Evolutionary conservation across 169 alveolate species (phyloP).

Genomic region (Cryptosporidium meleagridis): DNA sequence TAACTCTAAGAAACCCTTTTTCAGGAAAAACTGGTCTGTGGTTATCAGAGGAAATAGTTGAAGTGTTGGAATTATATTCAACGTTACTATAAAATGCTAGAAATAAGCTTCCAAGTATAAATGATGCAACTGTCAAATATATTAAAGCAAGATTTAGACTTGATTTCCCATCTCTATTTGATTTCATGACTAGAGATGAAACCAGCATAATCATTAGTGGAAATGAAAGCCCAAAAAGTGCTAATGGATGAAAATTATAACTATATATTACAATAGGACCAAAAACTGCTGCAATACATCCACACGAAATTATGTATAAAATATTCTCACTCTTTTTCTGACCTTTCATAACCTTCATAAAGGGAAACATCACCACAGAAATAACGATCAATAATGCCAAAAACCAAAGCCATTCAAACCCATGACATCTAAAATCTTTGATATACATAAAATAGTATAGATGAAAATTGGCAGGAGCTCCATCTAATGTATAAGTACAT

Average conservation of each 20-base stretch:
- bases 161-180: not conserved
- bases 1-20: slow-evolving; percentile 24
- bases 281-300: slow-evolving; percentile 1
- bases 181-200: slow-evolving; percentile 18
- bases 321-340: slow-evolving; percentile 11
- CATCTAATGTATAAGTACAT: slow-evolving; percentile 18
- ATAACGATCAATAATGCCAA: slow-evolving; percentile 25
- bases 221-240: slow-evolving; percentile 61
- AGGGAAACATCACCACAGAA: slow-evolving; percentile 40
- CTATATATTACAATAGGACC: slow-evolving; percentile 62
- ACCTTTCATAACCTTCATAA: slow-evolving; percentile 12
- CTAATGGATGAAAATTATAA: slow-evolving; percentile 63
- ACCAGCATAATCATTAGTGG: slow-evolving; percentile 38
- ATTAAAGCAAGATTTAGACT: slow-evolving; percentile 16
- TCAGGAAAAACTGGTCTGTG: slow-evolving; percentile 8
- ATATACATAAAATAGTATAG: slow-evolving; percentile 15
- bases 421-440: slow-evolving; percentile 60
- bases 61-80: slow-evolving; percentile 2
- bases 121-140: slow-evolving; percentile 49
- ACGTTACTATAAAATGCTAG: slow-evolving; percentile 62
- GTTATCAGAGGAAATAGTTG: not conserved
- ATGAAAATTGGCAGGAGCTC: not conserved
- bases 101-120: slow-evolving; percentile 32
- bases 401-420: slow-evolving; percentile 74
- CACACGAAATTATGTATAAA: slow-evolving; percentile 5